phyloP scores from a whole-genome alignment of 768 basidiomycete genomes.

The Lyophyllum semitale region DNA sequence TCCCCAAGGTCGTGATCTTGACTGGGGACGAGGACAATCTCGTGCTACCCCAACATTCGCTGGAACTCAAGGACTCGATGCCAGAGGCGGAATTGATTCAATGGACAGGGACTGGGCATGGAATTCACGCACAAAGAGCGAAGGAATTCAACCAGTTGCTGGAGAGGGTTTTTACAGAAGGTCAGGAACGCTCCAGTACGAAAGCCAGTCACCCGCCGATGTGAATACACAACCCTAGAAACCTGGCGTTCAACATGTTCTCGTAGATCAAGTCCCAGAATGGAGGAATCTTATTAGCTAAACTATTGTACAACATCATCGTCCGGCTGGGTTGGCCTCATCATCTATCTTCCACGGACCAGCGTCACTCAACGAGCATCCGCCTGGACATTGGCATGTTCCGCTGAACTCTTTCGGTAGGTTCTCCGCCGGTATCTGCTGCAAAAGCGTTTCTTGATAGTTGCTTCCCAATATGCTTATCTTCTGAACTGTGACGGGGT shows the following conservation, averaged over 20 bases:
- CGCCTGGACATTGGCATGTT: slow-evolving; percentile 69
- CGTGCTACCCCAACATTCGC: slow-evolving; percentile 52
- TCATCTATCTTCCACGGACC: slow-evolving; percentile 79
- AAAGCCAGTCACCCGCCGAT: neutral
- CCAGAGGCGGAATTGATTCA: slow-evolving; percentile 56
- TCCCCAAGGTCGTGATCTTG: slow-evolving; percentile 70
- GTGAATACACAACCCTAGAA: neutral
- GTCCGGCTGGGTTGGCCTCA: neutral
- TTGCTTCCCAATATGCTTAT: slow-evolving; percentile 81
- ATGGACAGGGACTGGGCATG: slow-evolving; percentile 70
- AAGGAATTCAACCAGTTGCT: slow-evolving; percentile 56
- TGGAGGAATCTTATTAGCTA: slow-evolving; percentile 4
- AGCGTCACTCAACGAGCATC: slow-evolving; percentile 86
- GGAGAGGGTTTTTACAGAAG: slow-evolving; percentile 59
- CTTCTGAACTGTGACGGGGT: slow-evolving; percentile 93
- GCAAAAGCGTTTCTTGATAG: slow-evolving; percentile 76
- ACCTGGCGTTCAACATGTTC: neutral
- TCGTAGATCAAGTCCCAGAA: neutral
- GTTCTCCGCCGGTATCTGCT: slow-evolving; percentile 84
- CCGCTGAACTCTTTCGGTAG: slow-evolving; percentile 89
- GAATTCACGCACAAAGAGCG: slow-evolving; percentile 49
- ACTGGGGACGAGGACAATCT: slow-evolving; percentile 70
- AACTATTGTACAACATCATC: neutral
- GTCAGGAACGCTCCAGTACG: slow-evolving; percentile 24
- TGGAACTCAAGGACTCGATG: slow-evolving; percentile 57